Conservation (phyloP, 352 stramenopile genomes). For the Globisporangium takayamanum region DNA sequence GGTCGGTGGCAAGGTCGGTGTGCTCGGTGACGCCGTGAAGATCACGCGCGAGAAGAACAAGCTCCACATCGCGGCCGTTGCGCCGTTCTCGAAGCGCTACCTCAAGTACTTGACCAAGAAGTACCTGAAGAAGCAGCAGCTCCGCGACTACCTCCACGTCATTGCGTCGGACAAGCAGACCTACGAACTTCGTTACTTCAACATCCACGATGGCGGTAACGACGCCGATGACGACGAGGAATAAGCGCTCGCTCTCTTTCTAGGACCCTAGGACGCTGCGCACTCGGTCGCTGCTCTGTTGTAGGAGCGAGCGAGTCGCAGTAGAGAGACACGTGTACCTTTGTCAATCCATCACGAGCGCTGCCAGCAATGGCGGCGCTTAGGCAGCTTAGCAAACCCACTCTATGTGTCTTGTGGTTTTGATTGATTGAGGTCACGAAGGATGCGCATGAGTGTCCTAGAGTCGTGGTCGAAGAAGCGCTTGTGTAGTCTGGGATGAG, state of each 20-base stretch:
- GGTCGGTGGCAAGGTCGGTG: conserved; percentile 97
- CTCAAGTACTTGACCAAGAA: conserved; percentile 99
- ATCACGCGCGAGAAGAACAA: conserved; percentile 97
- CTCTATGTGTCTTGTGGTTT: neutral
- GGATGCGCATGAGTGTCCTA: neutral
- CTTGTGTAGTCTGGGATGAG: no score
- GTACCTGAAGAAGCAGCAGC: conserved; percentile 99
- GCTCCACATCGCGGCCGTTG: conserved; percentile 91
- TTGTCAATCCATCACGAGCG: neutral
- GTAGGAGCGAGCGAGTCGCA: neutral
- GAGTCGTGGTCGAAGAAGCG: no score
- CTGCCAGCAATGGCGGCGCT: neutral
- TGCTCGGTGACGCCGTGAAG: conserved; percentile 92
- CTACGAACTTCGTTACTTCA: conserved; percentile 99
- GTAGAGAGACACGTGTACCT: neutral
- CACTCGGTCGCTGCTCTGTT: no score
- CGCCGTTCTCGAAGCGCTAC: conserved; percentile 98
- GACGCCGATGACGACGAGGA: conserved; percentile 86
- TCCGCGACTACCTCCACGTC: conserved; percentile 99
- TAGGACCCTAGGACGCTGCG: no score
- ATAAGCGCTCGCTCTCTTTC: conserved; percentile 33
- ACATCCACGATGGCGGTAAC: conserved; percentile 92
- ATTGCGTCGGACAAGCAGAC: conserved; percentile 98
- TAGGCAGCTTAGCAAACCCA: conserved; percentile 1
- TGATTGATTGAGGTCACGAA: neutral